These are phyloP conservation scores for Physcomitrellopsis africana DNA, from an alignment of 225 moss, liverwort and hornwort species.

Conservation along the genomic window DNA sequence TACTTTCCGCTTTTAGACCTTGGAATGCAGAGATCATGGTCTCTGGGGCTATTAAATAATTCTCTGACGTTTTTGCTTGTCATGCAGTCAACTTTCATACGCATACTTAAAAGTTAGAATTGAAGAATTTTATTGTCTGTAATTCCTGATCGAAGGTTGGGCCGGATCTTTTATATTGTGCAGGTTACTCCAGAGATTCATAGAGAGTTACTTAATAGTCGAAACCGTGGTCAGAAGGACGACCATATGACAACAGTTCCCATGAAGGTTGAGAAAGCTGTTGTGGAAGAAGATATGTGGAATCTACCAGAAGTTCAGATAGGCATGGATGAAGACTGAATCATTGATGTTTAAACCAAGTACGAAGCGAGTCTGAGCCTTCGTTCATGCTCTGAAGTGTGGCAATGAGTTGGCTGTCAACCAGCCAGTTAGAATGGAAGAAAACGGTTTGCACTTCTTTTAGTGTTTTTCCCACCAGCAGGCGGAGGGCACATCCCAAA, in stretches of 20 bases:
- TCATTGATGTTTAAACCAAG: not conserved
- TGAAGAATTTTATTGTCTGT: not conserved
- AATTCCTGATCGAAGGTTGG: not conserved
- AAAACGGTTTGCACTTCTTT: not conserved
- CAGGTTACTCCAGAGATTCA: constrained; percentile 98
- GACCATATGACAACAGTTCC: constrained; percentile 40
- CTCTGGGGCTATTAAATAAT: not conserved
- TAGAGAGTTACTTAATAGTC: constrained; percentile 80
- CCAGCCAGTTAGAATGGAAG: too few species aligned
- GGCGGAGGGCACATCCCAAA: constrained; percentile 42
- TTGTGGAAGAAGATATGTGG: constrained; percentile 83
- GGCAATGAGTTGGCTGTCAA: not conserved
- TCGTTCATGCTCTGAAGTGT: not conserved
- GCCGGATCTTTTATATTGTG: constrained; percentile 23
- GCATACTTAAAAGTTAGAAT: too few species aligned
- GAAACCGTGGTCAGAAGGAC: constrained; percentile 79
- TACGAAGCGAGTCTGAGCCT: not conserved
- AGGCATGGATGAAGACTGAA: constrained; percentile 90
- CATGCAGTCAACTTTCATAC: not conserved
- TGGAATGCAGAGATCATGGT: not conserved
- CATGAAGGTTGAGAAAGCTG: constrained; percentile 62
- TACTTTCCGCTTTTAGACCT: not conserved
- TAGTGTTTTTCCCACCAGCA: constrained; percentile 52
- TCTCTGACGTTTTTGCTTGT: not conserved
- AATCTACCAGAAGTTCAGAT: constrained; percentile 86